A percentile compares a stretch with the other conserved stretches of the same genome.
These are phyloP conservation scores for Phytopythium montanum DNA, from an alignment of 352 stramenopile genomes.

Conservation along the genomic window DNA sequence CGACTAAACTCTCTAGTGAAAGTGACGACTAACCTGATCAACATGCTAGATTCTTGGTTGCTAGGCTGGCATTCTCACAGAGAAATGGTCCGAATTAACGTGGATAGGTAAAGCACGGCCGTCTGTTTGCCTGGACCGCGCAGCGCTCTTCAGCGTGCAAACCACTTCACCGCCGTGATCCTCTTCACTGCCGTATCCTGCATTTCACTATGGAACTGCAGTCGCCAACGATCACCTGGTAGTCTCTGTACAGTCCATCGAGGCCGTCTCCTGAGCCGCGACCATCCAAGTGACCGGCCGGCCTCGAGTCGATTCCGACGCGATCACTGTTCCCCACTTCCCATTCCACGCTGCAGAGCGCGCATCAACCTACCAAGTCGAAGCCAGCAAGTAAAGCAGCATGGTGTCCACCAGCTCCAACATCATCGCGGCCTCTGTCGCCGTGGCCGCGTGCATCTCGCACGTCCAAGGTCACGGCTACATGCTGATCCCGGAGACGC, in stretches of 20 bases:
- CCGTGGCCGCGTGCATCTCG: constrained; percentile 9
- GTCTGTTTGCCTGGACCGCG: constrained; percentile 2
- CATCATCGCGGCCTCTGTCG: constrained; percentile 4
- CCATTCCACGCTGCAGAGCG: not conserved
- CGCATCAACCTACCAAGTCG: not conserved
- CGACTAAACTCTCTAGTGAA: not conserved
- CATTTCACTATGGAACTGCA: not conserved
- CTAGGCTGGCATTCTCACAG: not conserved
- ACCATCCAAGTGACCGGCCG: not conserved
- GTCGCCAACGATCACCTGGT: no score
- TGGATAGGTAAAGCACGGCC: constrained; percentile 1
- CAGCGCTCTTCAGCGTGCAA: no score
- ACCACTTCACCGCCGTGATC: not conserved
- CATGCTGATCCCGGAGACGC: constrained; percentile 19
- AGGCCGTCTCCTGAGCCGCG: not conserved
- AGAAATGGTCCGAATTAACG: not conserved
- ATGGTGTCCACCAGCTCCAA: not conserved
- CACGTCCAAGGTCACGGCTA: constrained; percentile 17
- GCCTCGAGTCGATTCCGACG: not conserved
- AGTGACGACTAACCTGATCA: not conserved
- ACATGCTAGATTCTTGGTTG: not conserved
- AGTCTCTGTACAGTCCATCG: no score
- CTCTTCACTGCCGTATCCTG: not conserved
- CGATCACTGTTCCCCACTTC: not conserved
- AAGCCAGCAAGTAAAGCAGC: not conserved